These are phyloP conservation scores for Calonectria montana DNA, from an alignment of 2,329 filamentous ascomycete species.

Conservation along the genomic window DNA sequence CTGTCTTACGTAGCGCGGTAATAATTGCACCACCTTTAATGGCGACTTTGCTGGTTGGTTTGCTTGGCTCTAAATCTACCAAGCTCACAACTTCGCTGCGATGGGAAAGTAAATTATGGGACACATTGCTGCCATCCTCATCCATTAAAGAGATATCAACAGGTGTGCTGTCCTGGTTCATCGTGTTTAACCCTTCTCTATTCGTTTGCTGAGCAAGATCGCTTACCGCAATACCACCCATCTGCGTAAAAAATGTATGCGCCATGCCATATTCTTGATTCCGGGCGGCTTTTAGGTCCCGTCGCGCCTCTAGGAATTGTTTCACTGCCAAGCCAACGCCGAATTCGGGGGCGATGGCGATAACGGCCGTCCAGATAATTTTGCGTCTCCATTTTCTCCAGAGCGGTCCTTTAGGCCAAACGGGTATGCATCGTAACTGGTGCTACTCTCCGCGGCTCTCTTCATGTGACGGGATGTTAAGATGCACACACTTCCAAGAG, in stretches of 20 bases:
- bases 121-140: no score
- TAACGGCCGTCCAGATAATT: not conserved
- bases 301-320: not conserved
- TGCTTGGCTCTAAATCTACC: not conserved
- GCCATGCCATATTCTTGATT: not conserved
- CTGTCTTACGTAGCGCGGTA: no score
- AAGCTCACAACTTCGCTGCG: no score
- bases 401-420: not conserved
- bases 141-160: no score
- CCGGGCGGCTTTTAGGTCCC: not conserved
- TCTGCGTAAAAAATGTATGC: not conserved
- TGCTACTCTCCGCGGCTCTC: not conserved
- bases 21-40: no score
- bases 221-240: not conserved
- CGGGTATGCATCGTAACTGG: not conserved
- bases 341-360: not conserved
- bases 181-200: not conserved
- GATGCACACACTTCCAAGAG: constrained; percentile 8
- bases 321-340: not conserved
- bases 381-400: not conserved
- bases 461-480: not conserved
- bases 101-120: no score
- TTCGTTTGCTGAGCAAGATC: not conserved
- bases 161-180: no score
- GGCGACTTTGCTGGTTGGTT: no score